A percentile compares a stretch with the other conserved stretches of the same genome.
Conservation (phyloP, 129 eudicot species). For the Flaveria ramosissima region DNA sequence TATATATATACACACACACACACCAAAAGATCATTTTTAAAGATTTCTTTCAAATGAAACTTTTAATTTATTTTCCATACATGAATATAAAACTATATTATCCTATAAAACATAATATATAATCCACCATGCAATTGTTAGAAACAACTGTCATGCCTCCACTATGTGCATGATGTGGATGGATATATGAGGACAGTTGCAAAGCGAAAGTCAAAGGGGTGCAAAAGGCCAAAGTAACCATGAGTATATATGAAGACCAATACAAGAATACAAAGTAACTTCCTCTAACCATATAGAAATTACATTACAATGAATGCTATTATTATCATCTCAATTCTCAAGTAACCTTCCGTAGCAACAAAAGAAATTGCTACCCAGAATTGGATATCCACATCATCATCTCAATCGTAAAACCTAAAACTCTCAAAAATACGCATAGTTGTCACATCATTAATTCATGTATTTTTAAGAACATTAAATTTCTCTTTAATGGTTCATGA, state of each 20-base stretch:
- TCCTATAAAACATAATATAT: background rate
- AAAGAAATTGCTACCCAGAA: too few species aligned
- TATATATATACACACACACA: too few species aligned
- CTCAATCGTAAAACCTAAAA: too few species aligned
- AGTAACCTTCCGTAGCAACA: too few species aligned
- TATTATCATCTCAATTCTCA: too few species aligned
- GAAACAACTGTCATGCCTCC: background rate
- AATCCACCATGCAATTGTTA: background rate
- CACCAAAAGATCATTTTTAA: background rate
- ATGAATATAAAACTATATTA: background rate
- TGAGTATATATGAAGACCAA: background rate
- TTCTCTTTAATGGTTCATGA: too few species aligned
- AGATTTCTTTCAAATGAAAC: background rate
- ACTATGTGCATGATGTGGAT: background rate
- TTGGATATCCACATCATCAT: too few species aligned
- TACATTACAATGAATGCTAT: background rate
- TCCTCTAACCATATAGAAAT: background rate
- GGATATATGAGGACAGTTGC: background rate
- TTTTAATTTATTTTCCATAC: background rate
- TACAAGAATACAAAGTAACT: background rate
- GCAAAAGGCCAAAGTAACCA: background rate
- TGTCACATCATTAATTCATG: too few species aligned
- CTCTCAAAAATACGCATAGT: too few species aligned
- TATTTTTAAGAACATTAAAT: too few species aligned
- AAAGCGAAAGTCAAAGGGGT: slow-evolving; percentile 1